Conservation (phyloP, 345 rosid genomes). For the Boechera stricta region DNA sequence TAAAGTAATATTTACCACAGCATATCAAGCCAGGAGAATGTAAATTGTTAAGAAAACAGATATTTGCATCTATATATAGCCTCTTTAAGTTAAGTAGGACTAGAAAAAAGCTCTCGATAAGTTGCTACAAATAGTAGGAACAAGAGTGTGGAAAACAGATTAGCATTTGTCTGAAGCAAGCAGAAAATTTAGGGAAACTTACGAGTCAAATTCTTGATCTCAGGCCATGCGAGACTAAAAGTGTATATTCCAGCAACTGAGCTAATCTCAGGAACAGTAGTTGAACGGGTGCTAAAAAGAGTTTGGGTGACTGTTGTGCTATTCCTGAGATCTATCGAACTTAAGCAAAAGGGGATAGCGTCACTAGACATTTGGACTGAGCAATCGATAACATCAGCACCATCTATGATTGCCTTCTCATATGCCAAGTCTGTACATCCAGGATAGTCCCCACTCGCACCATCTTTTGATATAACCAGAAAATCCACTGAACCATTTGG, state of each 20-base stretch:
- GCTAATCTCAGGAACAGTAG: slow-evolving; percentile 49
- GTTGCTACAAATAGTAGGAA: background rate
- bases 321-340: slow-evolving; percentile 57
- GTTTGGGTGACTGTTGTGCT: no score
- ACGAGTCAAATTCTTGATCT: slow-evolving; percentile 63
- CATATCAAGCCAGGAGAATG: background rate
- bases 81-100: background rate
- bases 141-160: background rate
- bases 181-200: slow-evolving; percentile 42
- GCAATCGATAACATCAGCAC: slow-evolving; percentile 72
- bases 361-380: slow-evolving; percentile 81
- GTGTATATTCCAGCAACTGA: slow-evolving; percentile 53
- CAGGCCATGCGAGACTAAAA: slow-evolving; percentile 64
- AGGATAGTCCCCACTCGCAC: slow-evolving; percentile 94
- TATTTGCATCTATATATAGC: background rate
- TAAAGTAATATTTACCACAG: no score
- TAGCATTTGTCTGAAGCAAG: background rate
- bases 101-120: no score
- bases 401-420: slow-evolving; percentile 61
- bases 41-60: background rate
- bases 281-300: no score
- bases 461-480: slow-evolving; percentile 63
- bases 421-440: slow-evolving; percentile 80
- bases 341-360: slow-evolving; percentile 62
- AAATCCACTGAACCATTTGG: slow-evolving; percentile 46